Evolutionary conservation across 345 rosid species (phyloP).

Genomic region (Hevea brasiliensis): DNA sequence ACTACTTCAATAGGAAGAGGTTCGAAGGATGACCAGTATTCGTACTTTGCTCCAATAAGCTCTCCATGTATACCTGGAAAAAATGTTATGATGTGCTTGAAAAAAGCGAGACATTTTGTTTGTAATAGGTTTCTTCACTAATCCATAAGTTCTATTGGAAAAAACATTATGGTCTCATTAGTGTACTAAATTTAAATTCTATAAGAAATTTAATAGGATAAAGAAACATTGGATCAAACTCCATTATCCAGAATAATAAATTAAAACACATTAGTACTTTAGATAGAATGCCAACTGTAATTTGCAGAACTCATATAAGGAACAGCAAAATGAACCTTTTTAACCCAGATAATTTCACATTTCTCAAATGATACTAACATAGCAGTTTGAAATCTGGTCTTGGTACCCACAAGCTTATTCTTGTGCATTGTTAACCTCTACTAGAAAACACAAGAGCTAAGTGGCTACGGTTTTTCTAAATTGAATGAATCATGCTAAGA

Average conservation of each 20-base stretch:
- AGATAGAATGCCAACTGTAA: neutral
- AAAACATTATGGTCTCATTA: too few relatives aligned
- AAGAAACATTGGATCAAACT: neutral
- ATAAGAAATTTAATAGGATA: neutral
- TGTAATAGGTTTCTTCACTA: neutral
- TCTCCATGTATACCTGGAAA: conserved; percentile 74
- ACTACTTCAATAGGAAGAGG: conserved; percentile 80
- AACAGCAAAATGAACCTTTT: too few relatives aligned
- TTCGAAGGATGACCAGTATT: conserved; percentile 90
- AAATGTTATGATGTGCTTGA: neutral
- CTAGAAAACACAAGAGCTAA: neutral
- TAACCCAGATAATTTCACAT: neutral
- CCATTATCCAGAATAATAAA: neutral
- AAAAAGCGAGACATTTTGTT: conserved; percentile 3
- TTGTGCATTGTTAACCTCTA: neutral
- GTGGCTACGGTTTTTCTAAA: neutral
- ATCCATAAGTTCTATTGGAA: too few relatives aligned
- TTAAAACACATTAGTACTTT: neutral
- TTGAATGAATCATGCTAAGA: neutral
- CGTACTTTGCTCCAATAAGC: conserved; percentile 62
- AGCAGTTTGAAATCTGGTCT: neutral
- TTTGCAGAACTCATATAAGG: neutral
- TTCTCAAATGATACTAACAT: neutral
- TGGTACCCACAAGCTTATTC: too few relatives aligned
- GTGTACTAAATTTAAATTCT: neutral